Base-by-base conservation (phyloP, 208 protist species). In the Porcisia hertigi region DNA sequence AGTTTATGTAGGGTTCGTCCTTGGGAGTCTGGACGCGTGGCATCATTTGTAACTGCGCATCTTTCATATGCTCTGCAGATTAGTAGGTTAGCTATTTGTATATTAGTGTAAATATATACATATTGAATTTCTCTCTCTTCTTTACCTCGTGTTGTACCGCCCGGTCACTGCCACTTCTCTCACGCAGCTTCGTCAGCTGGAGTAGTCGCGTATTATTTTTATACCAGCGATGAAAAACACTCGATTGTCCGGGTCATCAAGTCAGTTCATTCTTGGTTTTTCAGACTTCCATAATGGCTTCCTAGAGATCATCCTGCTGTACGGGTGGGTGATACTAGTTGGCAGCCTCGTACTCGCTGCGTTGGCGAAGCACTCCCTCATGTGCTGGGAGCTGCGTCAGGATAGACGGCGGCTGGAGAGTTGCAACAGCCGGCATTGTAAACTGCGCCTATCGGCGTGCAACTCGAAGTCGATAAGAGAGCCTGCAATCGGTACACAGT, bases 381-480 rank as follows among this genome's bases (percentile, higher is more conserved):
- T 74, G 78, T 78, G 67, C 43, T 82, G 78, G 78, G 78, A 82
- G 60, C 16, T 78, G 12, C 73, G 69, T 20, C 73, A 75, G 57
- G 78, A 82, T 30, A 55, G 64, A 52, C 73, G 59, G 1, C 78
- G 78, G 8, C 67, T 82, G 47, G 18, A 71, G 36, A 75, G 69
- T 60, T 82, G 77, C 65, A 41, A 81, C 77, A 73, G 73, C 0
- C 77, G 77, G 23, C 64, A 76, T 57, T 76, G 71, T 52, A 43
- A 52, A 5, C 71, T 62, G 4, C 71, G 58, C 5, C 62, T 47
- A 30, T 70, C 77, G 12, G 77, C 71, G 0, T 12, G 57, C 2
- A 36, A 36, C 5, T 72, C n/a, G 47, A 60, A 60, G 49, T 7
- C 36, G 14, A n/a, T 49, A 16, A 23, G 34, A 43, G 53, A 49